Base-by-base conservation (phyloP, 345 rosid genomes). In the Citrus inodora region DNA sequence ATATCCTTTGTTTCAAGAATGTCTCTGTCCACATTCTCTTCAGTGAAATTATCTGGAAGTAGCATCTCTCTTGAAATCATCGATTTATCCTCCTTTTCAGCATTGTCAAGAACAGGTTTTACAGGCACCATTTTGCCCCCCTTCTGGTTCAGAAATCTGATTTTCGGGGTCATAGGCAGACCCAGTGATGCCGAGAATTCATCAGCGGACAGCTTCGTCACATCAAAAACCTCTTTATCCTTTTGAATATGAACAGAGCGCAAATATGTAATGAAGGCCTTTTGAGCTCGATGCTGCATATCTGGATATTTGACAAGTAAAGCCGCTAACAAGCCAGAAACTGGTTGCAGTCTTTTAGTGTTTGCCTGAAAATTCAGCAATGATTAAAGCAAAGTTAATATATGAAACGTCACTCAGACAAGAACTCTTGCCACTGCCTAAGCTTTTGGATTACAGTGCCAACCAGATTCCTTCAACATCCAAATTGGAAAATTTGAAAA, bases 171-270 rank as follows among this genome's bases (percentile, higher is more conserved):
- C 93, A 94, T 88, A 46, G 97, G 97, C 70, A 96, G 87, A 76
- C 99, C 99, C 86, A 96, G 76, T 14, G 99, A 92, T 64, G 98
- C 95, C 38, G 99, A 92, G 80, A 85, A 96, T 48, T 90, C 91
- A 60, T 96, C 97, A 33, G 88, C 78, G 0, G 94, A 83, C 76
- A 96, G 83, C 79, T 88, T 89, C 38, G 59, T 73, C 80, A 94
- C 97, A 79, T 96, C 99, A 67, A 94, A 96, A 69, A 94, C 86
- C 79, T 92, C 95, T 82, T 92, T 96, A 76, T 96, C 98, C 80
- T 89, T 96, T 83, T 89, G 94, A 67, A 90, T 82, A 82, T 89
- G 83, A 72, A 96, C 88, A 11, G 97, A 96, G 77, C 94, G 93
- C 87, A 96, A 51, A 77, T 96, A 94, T 68, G 94, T 94, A 72